Conservation (phyloP, 345 rosid genomes). For the Arabidopsis arenosa region DNA sequence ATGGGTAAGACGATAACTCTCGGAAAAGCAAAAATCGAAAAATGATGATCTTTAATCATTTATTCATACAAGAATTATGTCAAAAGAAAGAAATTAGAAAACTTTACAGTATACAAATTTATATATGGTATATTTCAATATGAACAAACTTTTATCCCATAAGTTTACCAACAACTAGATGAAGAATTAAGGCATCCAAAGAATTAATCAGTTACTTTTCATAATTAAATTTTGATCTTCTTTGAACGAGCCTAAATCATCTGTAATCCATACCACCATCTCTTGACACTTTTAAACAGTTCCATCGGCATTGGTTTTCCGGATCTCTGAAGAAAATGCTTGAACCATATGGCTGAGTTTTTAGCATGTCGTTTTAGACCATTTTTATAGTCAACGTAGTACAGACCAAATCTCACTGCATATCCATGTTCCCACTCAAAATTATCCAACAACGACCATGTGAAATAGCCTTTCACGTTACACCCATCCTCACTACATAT, state of each 20-base stretch:
- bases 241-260: background rate
- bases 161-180: no score
- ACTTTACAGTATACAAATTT: no score
- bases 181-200: no score
- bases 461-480: conserved; percentile 59
- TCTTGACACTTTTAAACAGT: conserved; percentile 11
- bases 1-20: no score
- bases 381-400: conserved; percentile 47
- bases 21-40: no score
- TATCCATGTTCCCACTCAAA: conserved; percentile 62
- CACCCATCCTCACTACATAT: conserved; percentile 48
- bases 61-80: no score
- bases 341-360: conserved; percentile 60
- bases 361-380: conserved; percentile 56
- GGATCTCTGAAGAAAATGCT: conserved; percentile 40
- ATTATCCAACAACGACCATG: conserved; percentile 63
- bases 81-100: no score
- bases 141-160: no score
- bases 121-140: no score
- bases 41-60: no score
- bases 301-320: background rate
- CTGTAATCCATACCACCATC: conserved; percentile 15
- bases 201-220: no score
- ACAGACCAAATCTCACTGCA: conserved; percentile 51
- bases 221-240: no score